Evolutionary conservation across 192 early-diverging fungal genomes (phyloP).

Genomic region (Coemansia sp.): DNA sequence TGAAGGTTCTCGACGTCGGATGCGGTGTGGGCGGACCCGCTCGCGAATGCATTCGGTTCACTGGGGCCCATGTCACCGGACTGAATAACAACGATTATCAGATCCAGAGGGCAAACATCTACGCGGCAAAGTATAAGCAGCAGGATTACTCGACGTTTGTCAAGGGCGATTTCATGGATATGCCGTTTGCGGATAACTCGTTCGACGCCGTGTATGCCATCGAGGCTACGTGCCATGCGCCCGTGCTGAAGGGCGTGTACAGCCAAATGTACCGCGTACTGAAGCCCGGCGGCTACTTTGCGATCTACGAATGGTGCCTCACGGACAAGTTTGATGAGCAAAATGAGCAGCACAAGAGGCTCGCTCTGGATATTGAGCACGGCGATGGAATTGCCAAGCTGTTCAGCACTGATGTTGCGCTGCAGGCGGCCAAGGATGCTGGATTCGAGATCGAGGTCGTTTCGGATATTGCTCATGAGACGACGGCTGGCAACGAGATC

Average conservation of each 20-base stretch:
- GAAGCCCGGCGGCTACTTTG: conserved; percentile 92
- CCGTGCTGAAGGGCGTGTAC: conserved; percentile 83
- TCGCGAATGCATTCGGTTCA: conserved; percentile 90
- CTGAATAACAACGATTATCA: conserved; percentile 98
- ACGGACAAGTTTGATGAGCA: conserved; percentile 85
- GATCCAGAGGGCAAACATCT: conserved; percentile 74
- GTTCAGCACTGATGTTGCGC: conserved; percentile 69
- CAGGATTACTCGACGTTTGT: conserved; percentile 62
- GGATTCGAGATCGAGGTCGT: conserved; percentile 85
- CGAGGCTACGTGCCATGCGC: conserved; percentile 93
- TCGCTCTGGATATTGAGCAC: conserved; percentile 86
- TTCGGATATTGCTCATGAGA: conserved; percentile 64
- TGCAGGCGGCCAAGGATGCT: conserved; percentile 79
- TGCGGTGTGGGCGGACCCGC: conserved; percentile 97
- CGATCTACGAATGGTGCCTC: conserved; percentile 95
- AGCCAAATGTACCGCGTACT: conserved; percentile 88
- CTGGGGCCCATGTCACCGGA: conserved; percentile 89
- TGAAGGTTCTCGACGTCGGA: conserved; percentile 88
- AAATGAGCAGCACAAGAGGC: conserved; percentile 71
- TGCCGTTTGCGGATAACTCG: conserved; percentile 79
- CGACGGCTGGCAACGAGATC: conserved; percentile 64
- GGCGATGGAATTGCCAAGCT: conserved; percentile 93
- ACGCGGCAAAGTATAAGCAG: conserved; percentile 72
- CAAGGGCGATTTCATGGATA: conserved; percentile 90
- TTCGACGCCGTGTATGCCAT: conserved; percentile 97